Percentiles rank a stretch among this genome's conserved stretches.
phyloP scores from a whole-genome alignment of 1,284 basidiomycete species.

The Tilletia walkeri region DNA sequence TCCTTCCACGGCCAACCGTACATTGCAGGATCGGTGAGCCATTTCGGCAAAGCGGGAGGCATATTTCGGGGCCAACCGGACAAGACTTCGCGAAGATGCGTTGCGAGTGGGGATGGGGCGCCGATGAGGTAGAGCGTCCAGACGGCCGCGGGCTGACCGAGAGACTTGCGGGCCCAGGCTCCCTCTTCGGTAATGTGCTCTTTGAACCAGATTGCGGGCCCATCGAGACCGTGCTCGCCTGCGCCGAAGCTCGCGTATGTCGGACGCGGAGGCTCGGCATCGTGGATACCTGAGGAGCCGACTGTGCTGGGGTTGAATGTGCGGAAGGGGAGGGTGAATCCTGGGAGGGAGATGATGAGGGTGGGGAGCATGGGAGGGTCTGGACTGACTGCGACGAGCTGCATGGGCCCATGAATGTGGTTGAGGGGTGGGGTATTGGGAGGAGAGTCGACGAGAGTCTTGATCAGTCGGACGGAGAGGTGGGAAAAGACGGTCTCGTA shows the following conservation, averaged over 20 bases:
- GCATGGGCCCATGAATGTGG: slow-evolving; percentile 31
- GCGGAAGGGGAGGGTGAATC: slow-evolving; percentile 34
- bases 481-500: slow-evolving; percentile 29
- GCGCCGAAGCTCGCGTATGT: slow-evolving; percentile 35
- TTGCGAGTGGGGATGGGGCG: slow-evolving; percentile 30
- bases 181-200: slow-evolving; percentile 38
- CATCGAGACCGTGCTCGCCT: slow-evolving; percentile 31
- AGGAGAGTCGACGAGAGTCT: slow-evolving; percentile 30
- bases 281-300: slow-evolving; percentile 25
- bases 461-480: slow-evolving; percentile 33
- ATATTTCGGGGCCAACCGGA: slow-evolving; percentile 25
- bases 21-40: slow-evolving; percentile 25
- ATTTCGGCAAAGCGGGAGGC: slow-evolving; percentile 24
- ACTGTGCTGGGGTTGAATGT: slow-evolving; percentile 28
- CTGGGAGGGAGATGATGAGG: slow-evolving; percentile 30
- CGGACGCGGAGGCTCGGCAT: slow-evolving; percentile 27
- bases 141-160: slow-evolving; percentile 30
- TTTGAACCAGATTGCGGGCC: slow-evolving; percentile 42
- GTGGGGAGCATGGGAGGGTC: slow-evolving; percentile 32
- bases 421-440: slow-evolving; percentile 25
- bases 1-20: slow-evolving; percentile 31
- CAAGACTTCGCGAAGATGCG: slow-evolving; percentile 28
- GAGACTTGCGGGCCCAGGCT: slow-evolving; percentile 29
- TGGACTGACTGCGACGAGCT: slow-evolving; percentile 30
- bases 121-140: slow-evolving; percentile 42